A percentile compares a stretch with the other conserved stretches of the same genome.
These are phyloP conservation scores for Lasiodiplodia gonubiensis DNA, from an alignment of 2,329 filamentous ascomycete species.

Conservation along the genomic window DNA sequence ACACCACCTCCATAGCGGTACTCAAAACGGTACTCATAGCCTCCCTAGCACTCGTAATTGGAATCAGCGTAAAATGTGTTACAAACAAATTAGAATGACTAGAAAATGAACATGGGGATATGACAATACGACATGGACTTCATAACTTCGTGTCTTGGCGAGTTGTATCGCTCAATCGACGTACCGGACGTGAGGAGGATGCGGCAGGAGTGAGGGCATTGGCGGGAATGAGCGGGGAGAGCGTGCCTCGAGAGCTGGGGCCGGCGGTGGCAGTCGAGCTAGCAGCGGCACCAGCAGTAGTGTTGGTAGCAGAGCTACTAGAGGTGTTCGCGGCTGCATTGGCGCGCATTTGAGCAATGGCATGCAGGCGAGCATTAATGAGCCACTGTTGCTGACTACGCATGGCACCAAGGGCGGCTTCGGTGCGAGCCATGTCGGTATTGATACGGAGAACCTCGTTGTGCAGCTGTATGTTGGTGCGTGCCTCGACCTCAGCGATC, in stretches of 20 bases:
- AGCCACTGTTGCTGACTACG: slow-evolving; percentile 28
- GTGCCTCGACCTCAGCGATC: slow-evolving; percentile 64
- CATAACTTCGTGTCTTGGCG: slow-evolving; percentile 28
- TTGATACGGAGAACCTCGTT: slow-evolving; percentile 67
- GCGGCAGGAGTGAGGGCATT: background rate
- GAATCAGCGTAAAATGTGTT: slow-evolving; percentile 4
- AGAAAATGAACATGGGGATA: background rate
- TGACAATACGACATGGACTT: background rate
- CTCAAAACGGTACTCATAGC: background rate
- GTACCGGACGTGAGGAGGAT: slow-evolving; percentile 22
- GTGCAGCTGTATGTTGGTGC: slow-evolving; percentile 66
- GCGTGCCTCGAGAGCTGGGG: background rate
- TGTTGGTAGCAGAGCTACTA: background rate
- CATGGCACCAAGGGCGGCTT: slow-evolving; percentile 45
- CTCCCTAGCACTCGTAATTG: background rate
- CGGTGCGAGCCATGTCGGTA: slow-evolving; percentile 67
- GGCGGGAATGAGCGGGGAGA: background rate
- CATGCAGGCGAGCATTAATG: slow-evolving; percentile 27
- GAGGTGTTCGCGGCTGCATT: slow-evolving; percentile 13
- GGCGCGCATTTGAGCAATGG: slow-evolving; percentile 24
- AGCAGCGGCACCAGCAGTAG: slow-evolving; percentile 4
- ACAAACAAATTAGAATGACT: background rate
- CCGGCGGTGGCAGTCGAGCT: slow-evolving; percentile 3
- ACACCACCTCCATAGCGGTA: background rate
- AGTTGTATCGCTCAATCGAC: slow-evolving; percentile 19